Base-by-base conservation (phyloP, 2,329 filamentous ascomycete species). In the Curvularia sp. region DNA sequence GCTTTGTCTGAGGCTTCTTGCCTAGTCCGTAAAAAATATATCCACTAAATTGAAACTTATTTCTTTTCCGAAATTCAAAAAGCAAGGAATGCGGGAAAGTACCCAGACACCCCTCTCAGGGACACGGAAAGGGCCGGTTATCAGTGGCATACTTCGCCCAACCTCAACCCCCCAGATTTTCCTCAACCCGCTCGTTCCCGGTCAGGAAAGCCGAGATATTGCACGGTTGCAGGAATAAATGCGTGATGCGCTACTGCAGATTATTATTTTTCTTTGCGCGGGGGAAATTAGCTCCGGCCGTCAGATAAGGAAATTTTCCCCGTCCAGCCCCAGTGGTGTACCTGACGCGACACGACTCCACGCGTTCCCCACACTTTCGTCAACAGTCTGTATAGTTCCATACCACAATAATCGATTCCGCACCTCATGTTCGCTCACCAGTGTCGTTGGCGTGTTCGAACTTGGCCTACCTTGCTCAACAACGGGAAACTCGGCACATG, bases 251-350 rank as follows among this genome's bases (percentile, higher is more conserved):
- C n/a, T 30, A 23, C 25, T 27, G 42, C 49, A 36, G 8, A 2
- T 27, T 38, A n/a, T 12, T 32, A 12, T 30, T 49, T 28, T 6
- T 36, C 4, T 28, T 42, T 41, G 43, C 41, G 50, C 50, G 52
- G 58, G 51, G 46, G 28, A 53, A 45, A 18, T 39, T 43, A 18
- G 49, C 52, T 23, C 32, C 13, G 28, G 46, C 21, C 10, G 3
- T 25, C 50, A 4, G 32, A 64, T 55, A 64, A 64, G 66, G 69
- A 66, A 63, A 59, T 36, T 68, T 69, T 60, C 69, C 66, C 66
- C 66, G 52, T 45, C 49, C 13, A 42, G 18, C 10, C 54, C 53
- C n/a, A 32, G 32, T 28, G 38, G 3, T 15, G 48, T 52, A 18
- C 49, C 58, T 49, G 39, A 8, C 43, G 27, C 41, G 21, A 46